These are phyloP conservation scores for Coccomyxa sp. DNA, from an alignment of 139 green algal genomes.

Conservation along the genomic window DNA sequence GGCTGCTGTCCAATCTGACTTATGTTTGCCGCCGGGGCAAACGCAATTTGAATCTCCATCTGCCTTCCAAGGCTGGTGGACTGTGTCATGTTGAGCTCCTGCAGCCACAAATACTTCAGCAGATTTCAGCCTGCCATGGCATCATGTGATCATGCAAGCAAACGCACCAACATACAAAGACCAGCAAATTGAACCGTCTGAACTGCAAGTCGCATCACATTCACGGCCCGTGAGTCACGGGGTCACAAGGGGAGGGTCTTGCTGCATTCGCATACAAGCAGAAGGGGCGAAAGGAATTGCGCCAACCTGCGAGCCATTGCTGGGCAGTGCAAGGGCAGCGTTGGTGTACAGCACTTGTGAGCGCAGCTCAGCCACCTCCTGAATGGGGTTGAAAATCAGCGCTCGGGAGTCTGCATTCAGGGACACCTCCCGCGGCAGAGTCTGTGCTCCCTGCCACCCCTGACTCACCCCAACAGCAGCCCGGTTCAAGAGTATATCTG, in stretches of 20 bases:
- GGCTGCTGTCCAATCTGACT: background rate
- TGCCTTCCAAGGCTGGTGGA: background rate
- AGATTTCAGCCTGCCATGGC: background rate
- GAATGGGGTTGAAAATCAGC: conserved; percentile 16
- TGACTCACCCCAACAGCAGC: background rate
- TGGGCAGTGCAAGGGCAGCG: background rate
- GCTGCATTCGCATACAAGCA: background rate
- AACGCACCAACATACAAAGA: background rate
- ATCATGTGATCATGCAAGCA: background rate
- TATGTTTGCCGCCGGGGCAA: background rate
- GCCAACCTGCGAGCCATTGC: background rate
- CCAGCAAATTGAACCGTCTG: background rate
- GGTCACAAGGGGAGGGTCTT: background rate
- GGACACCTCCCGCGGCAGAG: conserved; percentile 16
- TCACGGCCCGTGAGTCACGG: too few relatives aligned
- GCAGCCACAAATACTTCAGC: background rate
- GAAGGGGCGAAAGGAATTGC: background rate
- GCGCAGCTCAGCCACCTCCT: conserved; percentile 9
- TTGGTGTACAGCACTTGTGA: background rate
- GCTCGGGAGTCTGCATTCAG: background rate
- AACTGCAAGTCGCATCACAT: background rate
- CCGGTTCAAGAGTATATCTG: background rate
- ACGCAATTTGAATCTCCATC: background rate
- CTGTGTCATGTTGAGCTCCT: background rate
- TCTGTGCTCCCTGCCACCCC: conserved; percentile 40